Conservation (phyloP, 345 rosid species). For the Microthlaspi erraticum region DNA sequence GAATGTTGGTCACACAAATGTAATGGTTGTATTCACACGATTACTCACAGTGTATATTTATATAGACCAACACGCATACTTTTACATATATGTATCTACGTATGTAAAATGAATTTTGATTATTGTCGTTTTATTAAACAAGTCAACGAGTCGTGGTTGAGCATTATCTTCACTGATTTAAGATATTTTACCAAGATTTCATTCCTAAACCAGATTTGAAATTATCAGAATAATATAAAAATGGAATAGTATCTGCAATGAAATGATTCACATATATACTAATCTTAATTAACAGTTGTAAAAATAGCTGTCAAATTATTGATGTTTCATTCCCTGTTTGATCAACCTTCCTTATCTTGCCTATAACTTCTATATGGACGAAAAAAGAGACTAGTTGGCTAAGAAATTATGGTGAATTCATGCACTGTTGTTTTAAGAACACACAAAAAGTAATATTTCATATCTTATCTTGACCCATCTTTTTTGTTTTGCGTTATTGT, state of each 20-base stretch:
- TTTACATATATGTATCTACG: constrained; percentile 20
- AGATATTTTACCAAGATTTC: neutral
- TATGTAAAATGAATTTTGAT: constrained; percentile 2
- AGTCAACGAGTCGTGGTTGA: constrained; percentile 23
- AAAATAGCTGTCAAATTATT: constrained; percentile 2
- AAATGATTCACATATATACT: neutral
- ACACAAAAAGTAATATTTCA: neutral
- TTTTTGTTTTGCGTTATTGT: neutral
- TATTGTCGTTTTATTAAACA: neutral
- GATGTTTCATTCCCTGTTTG: constrained; percentile 22
- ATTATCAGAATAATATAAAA: constrained; percentile 17
- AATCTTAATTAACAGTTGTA: neutral
- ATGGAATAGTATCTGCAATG: constrained; percentile 22
- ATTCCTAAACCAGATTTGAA: neutral
- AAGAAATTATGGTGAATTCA: neutral
- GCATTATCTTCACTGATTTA: neutral
- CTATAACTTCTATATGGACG: neutral
- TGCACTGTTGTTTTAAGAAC: neutral
- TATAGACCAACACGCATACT: constrained; percentile 48
- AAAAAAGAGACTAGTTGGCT: constrained; percentile 13
- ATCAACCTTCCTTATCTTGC: constrained; percentile 6
- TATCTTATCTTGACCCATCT: constrained; percentile 1
- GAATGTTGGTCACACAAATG: constrained; percentile 45
- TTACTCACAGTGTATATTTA: constrained; percentile 37
- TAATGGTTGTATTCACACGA: constrained; percentile 45